These are phyloP conservation scores for Sporothrix protearum DNA, from an alignment of 2,329 filamentous ascomycete species.

Conservation along the genomic window DNA sequence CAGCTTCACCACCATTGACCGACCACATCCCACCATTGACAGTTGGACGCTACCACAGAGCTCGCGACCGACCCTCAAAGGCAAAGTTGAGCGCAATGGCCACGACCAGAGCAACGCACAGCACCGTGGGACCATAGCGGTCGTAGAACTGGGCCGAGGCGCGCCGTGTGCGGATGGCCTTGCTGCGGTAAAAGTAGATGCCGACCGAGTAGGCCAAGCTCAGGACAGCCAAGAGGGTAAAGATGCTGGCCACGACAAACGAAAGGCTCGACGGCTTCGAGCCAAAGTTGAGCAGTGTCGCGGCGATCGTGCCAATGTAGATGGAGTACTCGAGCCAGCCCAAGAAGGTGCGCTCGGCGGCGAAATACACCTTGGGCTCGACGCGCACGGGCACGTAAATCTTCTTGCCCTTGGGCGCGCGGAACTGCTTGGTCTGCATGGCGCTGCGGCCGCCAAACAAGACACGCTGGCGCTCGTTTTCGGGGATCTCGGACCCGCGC, in stretches of 20 bases:
- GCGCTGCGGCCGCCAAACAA: conserved; percentile 52
- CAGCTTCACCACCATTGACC: not conserved
- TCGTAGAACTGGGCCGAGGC: conserved; percentile 86
- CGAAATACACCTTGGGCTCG: conserved; percentile 97
- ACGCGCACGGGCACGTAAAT: conserved; percentile 95
- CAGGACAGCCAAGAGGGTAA: conserved; percentile 75
- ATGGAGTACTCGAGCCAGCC: conserved; percentile 97
- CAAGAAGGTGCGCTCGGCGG: conserved; percentile 91
- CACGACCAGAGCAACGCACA: conserved; percentile 69
- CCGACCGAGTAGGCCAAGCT: conserved; percentile 78
- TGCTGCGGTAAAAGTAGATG: conserved; percentile 84
- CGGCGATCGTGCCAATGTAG: conserved; percentile 83
- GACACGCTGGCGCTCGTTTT: conserved; percentile 51
- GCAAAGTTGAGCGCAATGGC: conserved; percentile 78
- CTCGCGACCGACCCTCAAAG: conserved; percentile 64
- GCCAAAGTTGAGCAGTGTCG: conserved; percentile 79
- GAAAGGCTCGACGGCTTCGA: conserved; percentile 53
- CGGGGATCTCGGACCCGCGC: conserved; percentile 53
- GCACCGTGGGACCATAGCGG: conserved; percentile 72
- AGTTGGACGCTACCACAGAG: conserved; percentile 46
- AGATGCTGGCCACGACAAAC: conserved; percentile 68
- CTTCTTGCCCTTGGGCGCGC: conserved; percentile 77
- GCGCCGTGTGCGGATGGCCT: conserved; percentile 75
- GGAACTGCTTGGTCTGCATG: conserved; percentile 59
- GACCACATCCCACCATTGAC: not conserved